Evolutionary conservation across 805 yeast species (phyloP), one percentile per base, ranked within the genome.

Genomic region (Candida easanensis): DNA sequence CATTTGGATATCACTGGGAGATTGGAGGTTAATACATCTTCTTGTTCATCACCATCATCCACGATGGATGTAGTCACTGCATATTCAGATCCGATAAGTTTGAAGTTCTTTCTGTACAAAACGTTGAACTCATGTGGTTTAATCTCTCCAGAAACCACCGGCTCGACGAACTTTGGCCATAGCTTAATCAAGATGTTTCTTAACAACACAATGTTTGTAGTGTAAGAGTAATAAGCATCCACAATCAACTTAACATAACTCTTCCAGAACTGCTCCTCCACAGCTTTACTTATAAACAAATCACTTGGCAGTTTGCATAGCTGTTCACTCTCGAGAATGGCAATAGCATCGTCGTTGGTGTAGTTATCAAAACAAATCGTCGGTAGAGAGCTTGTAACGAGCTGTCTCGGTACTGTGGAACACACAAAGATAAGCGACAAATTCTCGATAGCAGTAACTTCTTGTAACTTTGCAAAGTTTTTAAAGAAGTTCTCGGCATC

Each of bases 1-100:
- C 76, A 87, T 56, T 86, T 84, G 2, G 91, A 75, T 38, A 77
- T 73, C 8, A 57, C 58, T 0, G 90, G 79, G 33, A 86, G 64
- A 50, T 80, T 82, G 39, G 71, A 62, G 1, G 46, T 42, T n/a
- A 33, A 3, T 2, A 41, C 48, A 39, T 8, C 38, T 10, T 42
- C 41, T 17, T 40, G 48, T 3, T 45, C 46, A 6, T 49, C 44
- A 2, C n/a, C 21, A 5, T 52, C 50, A 5, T 45, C 48, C 2
- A 43, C 44, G 7, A 66, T 50, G 4, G 48, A 25, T n/a, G 46
- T 39, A 4, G 49, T 35, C n/a, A 52, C 31, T 3, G 66, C 61
- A 44, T 58, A 68, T 23, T 64, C 66, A 3, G 71, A 63, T 4
- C 56, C 45, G 5, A 68, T 62, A 9, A 67, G 42, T 10, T 53